A percentile compares a stretch with the other conserved stretches of the same genome.
Evolutionary conservation across 805 yeast genomes (phyloP).

Genomic region (Nakazawaea anatomiae): DNA sequence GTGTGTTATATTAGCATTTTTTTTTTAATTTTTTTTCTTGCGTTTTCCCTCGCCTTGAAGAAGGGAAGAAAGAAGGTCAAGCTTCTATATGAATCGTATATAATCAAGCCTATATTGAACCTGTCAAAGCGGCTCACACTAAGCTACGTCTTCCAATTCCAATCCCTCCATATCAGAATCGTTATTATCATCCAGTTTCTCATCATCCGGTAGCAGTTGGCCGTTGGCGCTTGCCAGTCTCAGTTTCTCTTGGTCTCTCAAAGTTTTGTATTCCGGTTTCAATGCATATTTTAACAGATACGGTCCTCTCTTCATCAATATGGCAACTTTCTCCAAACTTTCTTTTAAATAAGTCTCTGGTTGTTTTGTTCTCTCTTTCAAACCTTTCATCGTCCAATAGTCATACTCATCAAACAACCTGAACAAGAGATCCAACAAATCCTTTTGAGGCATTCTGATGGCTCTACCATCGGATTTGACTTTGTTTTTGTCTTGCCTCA

Average conservation of each 20-base stretch:
- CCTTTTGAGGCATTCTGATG: constrained; percentile 89
- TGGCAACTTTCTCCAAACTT: constrained; percentile 84
- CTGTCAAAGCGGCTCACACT: constrained; percentile 2
- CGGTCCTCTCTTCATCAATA: constrained; percentile 89
- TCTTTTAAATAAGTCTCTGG: constrained; percentile 93
- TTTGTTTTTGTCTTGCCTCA: constrained; percentile 46
- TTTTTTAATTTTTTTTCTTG: too few relatives aligned
- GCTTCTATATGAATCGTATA: background rate
- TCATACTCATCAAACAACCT: constrained; percentile 89
- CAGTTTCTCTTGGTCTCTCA: constrained; percentile 72
- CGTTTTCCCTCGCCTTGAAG: too few relatives aligned
- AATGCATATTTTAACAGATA: constrained; percentile 88
- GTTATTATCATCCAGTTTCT: constrained; percentile 38
- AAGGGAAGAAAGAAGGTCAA: too few relatives aligned
- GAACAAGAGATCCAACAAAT: constrained; percentile 82
- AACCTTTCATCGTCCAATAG: constrained; percentile 93
- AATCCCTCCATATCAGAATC: constrained; percentile 64
- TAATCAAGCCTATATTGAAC: background rate
- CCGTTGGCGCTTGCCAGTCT: constrained; percentile 19
- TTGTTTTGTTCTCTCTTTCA: constrained; percentile 87
- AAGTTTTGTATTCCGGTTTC: constrained; percentile 82
- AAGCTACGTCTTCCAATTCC: constrained; percentile 73
- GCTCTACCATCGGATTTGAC: constrained; percentile 70
- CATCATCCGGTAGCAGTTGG: constrained; percentile 33
- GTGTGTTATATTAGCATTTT: too few relatives aligned